Evolutionary conservation across 805 yeast genomes (phyloP).

Genomic region (Starmerella asiatica): DNA sequence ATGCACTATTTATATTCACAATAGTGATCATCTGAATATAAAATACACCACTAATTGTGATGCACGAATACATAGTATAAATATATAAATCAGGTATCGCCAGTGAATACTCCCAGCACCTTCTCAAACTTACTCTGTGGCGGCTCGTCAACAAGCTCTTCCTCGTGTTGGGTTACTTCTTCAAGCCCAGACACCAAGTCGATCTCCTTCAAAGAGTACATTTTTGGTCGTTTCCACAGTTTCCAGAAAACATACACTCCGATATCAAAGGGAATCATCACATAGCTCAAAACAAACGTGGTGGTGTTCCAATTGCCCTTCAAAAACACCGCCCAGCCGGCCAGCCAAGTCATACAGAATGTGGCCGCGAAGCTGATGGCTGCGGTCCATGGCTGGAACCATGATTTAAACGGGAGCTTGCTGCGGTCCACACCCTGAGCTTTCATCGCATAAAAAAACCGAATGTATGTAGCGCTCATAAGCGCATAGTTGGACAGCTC

Average conservation of each 20-base stretch:
- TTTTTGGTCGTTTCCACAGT: conserved; percentile 35
- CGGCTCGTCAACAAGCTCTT: conserved; percentile 8
- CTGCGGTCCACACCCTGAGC: conserved; percentile 40
- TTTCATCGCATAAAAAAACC: conserved; percentile 46
- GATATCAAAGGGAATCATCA: conserved; percentile 51
- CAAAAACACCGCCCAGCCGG: conserved; percentile 59
- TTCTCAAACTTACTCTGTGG: conserved; percentile 49
- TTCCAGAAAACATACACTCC: conserved; percentile 42
- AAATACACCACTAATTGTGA: too few relatives aligned
- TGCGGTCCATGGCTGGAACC: conserved; percentile 49
- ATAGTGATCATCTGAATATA: too few relatives aligned
- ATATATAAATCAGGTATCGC: conserved; percentile 10
- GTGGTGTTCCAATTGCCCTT: conserved; percentile 52
- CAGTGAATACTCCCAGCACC: conserved; percentile 13
- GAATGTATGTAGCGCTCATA: conserved; percentile 45
- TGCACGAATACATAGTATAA: background rate
- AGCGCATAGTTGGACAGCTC: conserved; percentile 49
- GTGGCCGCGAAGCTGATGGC: conserved; percentile 36
- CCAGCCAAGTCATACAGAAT: conserved; percentile 40
- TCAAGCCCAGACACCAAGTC: conserved; percentile 42
- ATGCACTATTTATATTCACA: too few relatives aligned
- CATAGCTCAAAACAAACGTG: conserved; percentile 53
- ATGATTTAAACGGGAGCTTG: conserved; percentile 38
- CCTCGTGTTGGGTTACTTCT: conserved; percentile 49
- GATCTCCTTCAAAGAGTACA: conserved; percentile 35